These are phyloP conservation scores for Claviceps capensis DNA, from an alignment of 2,329 filamentous ascomycete genomes.

Conservation along the genomic window DNA sequence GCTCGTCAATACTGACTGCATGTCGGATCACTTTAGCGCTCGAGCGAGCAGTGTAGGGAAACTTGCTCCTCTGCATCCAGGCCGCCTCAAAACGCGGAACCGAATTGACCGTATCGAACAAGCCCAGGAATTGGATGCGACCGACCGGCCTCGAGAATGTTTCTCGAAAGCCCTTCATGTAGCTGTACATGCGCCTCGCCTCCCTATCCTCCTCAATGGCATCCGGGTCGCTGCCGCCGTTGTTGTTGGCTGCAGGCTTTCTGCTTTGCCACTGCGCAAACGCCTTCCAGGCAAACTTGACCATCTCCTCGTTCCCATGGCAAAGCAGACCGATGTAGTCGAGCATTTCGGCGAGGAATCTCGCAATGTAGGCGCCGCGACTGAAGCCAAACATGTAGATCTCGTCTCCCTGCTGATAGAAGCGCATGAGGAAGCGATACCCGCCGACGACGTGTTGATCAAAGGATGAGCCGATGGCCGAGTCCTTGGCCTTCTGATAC, in stretches of 20 bases:
- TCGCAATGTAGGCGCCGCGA: constrained; percentile 58
- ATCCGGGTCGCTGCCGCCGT: constrained; percentile 15
- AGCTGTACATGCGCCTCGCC: constrained; percentile 48
- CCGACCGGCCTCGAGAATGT: constrained; percentile 66
- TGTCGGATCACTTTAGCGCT: constrained; percentile 51
- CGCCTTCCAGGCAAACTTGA: constrained; percentile 71
- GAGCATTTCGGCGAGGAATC: constrained; percentile 71
- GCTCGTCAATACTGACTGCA: constrained; percentile 57
- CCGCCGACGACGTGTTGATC: constrained; percentile 73
- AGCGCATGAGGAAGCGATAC: constrained; percentile 67
- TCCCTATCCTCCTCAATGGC: constrained; percentile 16
- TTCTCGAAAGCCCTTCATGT: constrained; percentile 68
- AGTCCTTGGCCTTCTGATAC: constrained; percentile 64
- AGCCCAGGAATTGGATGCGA: constrained; percentile 60
- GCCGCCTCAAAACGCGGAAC: constrained; percentile 63
- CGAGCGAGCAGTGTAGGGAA: constrained; percentile 50
- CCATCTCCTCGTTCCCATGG: constrained; percentile 76
- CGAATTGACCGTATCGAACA: constrained; percentile 75
- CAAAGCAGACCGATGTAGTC: constrained; percentile 69
- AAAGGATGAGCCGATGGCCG: constrained; percentile 66
- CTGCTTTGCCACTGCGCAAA: constrained; percentile 62
- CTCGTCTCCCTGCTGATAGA: constrained; percentile 49
- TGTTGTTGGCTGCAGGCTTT: constrained; percentile 26
- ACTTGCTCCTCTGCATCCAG: constrained; percentile 69
- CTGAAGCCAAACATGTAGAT: constrained; percentile 67